A percentile compares a stretch with the other conserved stretches of the same genome.
phyloP scores from a whole-genome alignment of 768 basidiomycete genomes.

The Boletus rubroflammeus region DNA sequence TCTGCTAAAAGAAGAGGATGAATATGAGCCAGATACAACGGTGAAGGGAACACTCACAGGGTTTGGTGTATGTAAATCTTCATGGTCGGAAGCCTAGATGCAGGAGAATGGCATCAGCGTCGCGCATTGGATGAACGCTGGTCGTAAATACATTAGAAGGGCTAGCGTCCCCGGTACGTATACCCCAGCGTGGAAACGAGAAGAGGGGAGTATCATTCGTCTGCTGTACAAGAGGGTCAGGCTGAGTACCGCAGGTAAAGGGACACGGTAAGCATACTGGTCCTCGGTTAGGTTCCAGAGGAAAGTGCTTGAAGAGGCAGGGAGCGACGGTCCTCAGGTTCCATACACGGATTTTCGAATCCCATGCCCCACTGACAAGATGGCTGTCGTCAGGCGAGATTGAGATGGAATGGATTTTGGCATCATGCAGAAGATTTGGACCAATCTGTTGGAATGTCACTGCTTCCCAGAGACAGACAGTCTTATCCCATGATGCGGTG shows the following conservation, averaged over 20 bases:
- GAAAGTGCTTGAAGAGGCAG: slow-evolving; percentile 10
- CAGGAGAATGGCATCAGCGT: neutral
- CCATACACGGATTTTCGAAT: slow-evolving; percentile 17
- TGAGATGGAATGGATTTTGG: slow-evolving; percentile 7
- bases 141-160: neutral
- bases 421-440: slow-evolving; percentile 13
- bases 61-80: neutral
- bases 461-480: slow-evolving; percentile 28
- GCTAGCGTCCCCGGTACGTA: neutral
- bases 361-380: slow-evolving; percentile 18
- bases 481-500: slow-evolving; percentile 29
- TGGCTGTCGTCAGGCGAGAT: slow-evolving; percentile 14
- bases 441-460: slow-evolving; percentile 16
- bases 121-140: neutral
- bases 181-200: neutral
- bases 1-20: neutral
- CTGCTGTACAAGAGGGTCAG: neutral
- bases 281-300: slow-evolving; percentile 12
- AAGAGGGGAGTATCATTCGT: neutral
- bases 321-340: slow-evolving; percentile 11
- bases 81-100: neutral
- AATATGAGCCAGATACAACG: neutral
- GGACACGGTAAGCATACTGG: slow-evolving; percentile 3
- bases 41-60: neutral
- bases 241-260: too few relatives aligned